A percentile compares a stretch with the other conserved stretches of the same genome.
Evolutionary conservation across 2,329 filamentous ascomycete species (phyloP).

Genomic region (Ceratocystis lukuohia): DNA sequence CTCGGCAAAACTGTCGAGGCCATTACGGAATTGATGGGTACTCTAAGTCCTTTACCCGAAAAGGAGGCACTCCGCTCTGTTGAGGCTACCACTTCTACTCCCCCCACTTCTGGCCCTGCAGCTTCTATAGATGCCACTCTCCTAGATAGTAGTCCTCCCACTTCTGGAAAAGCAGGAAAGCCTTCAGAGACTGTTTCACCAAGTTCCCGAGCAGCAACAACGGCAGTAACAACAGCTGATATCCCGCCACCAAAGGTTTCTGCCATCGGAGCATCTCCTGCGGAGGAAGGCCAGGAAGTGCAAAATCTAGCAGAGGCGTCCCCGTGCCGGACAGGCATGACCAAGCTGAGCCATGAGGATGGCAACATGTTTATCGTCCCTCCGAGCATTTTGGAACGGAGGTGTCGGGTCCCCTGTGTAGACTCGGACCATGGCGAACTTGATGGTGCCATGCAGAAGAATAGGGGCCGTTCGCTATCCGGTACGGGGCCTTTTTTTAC

Average conservation of each 20-base stretch:
- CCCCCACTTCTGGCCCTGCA: background rate
- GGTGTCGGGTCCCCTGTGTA: conserved; percentile 6
- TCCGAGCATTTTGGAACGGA: conserved; percentile 3
- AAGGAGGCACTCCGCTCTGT: background rate
- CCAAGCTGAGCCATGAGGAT: conserved; percentile 9
- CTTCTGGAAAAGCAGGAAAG: background rate
- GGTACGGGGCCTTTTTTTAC: conserved; percentile 17
- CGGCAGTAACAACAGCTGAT: background rate
- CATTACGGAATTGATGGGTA: conserved; percentile 11
- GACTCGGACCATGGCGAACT: background rate
- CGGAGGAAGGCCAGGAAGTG: background rate
- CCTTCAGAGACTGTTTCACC: background rate
- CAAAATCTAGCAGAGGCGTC: conserved; percentile 6
- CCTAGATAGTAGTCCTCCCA: background rate
- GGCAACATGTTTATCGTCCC: conserved; percentile 12
- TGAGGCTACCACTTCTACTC: background rate
- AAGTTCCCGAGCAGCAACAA: background rate
- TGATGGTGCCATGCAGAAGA: conserved; percentile 1
- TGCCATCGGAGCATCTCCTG: background rate
- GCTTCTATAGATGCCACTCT: background rate
- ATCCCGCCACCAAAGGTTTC: background rate
- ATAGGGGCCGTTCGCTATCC: conserved; percentile 12
- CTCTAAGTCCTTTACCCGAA: background rate
- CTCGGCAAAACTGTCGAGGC: conserved; percentile 7
- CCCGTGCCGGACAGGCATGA: conserved; percentile 9